These are phyloP conservation scores for Diaporthe vexans DNA, from an alignment of 2,329 filamentous ascomycete species.

Conservation along the genomic window DNA sequence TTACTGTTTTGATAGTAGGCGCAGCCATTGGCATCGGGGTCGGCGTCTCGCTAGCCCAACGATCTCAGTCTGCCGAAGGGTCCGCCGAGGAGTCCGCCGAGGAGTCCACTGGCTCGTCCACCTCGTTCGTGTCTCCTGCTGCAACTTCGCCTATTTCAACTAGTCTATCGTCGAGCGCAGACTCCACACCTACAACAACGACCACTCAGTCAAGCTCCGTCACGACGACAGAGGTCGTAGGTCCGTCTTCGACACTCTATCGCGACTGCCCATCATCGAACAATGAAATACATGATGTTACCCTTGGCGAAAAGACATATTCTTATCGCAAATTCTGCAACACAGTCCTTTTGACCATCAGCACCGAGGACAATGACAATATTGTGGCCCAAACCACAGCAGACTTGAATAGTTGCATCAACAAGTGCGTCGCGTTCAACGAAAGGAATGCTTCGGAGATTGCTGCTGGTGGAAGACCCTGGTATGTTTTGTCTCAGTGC, in stretches of 20 bases:
- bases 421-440: neutral
- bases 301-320: neutral
- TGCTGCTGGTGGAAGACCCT: neutral
- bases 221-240: neutral
- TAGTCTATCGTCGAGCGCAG: neutral
- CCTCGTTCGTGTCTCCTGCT: neutral
- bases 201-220: neutral
- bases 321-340: neutral
- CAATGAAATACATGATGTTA: neutral
- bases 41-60: neutral
- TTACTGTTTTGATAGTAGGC: neutral
- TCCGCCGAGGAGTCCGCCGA: neutral
- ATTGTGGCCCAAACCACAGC: neutral
- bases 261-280: constrained; percentile 1
- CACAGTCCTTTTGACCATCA: neutral
- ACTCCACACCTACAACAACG: neutral
- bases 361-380: neutral
- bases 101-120: neutral
- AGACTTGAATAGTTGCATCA: constrained; percentile 8
- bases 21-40: neutral
- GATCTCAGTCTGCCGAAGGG: neutral
- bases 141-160: neutral
- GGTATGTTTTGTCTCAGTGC: neutral
- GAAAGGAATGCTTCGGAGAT: neutral
- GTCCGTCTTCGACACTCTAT: neutral